Evolutionary conservation across 495 filamentous ascomycete species (phyloP), one percentile per base, ranked within the genome.

Genomic region (Usnea hakonensis): DNA sequence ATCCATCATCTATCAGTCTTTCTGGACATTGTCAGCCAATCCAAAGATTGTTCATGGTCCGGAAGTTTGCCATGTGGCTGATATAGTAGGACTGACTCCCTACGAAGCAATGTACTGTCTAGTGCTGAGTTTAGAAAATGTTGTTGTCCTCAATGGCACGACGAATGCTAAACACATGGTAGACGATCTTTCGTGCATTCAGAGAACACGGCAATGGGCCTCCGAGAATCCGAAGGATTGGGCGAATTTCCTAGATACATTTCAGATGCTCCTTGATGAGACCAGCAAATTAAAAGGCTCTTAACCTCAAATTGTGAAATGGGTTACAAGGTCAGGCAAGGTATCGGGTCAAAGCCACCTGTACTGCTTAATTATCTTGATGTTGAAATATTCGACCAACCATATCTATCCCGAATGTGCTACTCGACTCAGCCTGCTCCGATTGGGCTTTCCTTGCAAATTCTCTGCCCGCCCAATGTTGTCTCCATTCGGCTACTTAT

Each of bases 11-110:
- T 93, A 90, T 68, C 88, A 93, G 70, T 79, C 83, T 26, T 93
- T 91, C 74, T 60, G 89, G 89, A 91, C 87, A 1, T 68, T 94
- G 70, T 88, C 83, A 0, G 90, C 81, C 0, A 93, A 94, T 65
- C 82, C 77, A 13, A 71, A 79, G 19, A 75, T 91, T 50, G 60
- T 85, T 35, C 77, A 68, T 46, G 80, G 76, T 36, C 65, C 65
- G 9, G 71, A 79, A 26, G 85, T 91, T 7, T 65, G 66, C 61
- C 70, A 68, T 14, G 67, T 93, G 26, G 83, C 83, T 17, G 54
- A 71, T 17, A 69, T 65, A n/a, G 70, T 72, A 0, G 44, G 44
- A 50, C 19, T 60, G 14, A 81, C 85, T 26, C 78, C 69, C 8
- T 74, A 78, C 3, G 78, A 77, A 26, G 79, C 80, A 44, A 86